These are phyloP conservation scores for Mycosphaerelloides madeirae DNA, from an alignment of 2,329 filamentous ascomycete species.

Conservation along the genomic window DNA sequence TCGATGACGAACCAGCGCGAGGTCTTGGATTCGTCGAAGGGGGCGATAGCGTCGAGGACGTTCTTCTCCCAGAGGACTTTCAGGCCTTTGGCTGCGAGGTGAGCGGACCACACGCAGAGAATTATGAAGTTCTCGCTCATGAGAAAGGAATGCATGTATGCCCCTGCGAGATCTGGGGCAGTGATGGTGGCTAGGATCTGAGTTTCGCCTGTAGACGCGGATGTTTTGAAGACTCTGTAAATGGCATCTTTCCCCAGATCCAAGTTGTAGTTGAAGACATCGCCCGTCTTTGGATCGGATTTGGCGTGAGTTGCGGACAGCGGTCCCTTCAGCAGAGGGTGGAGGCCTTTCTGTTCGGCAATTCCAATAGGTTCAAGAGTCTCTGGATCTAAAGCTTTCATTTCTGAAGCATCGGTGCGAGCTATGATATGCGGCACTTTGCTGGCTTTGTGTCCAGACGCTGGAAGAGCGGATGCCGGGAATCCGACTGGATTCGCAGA, in stretches of 20 bases:
- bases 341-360: conserved; percentile 56
- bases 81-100: conserved; percentile 54
- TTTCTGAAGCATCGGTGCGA: conserved; percentile 54
- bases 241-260: conserved; percentile 52
- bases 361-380: conserved; percentile 68
- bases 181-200: conserved; percentile 65
- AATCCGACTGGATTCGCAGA: conserved; percentile 61
- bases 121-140: conserved; percentile 66
- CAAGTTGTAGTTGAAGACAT: conserved; percentile 80
- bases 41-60: conserved; percentile 61
- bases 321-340: conserved; percentile 63
- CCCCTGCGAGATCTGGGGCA: conserved; percentile 47
- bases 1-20: conserved; percentile 73
- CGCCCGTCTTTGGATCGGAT: conserved; percentile 66
- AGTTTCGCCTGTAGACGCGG: conserved; percentile 59
- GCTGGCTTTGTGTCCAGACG: background rate
- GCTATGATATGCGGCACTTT: background rate
- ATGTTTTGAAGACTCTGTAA: conserved; percentile 67
- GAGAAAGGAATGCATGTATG: conserved; percentile 82
- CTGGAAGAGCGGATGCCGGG: conserved; percentile 32
- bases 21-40: conserved; percentile 53
- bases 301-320: conserved; percentile 68
- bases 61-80: conserved; percentile 62
- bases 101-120: conserved; percentile 66
- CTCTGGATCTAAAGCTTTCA: conserved; percentile 60